phyloP scores from a whole-genome alignment of 805 yeast genomes.

The Candida pseudoglaebosa region DNA sequence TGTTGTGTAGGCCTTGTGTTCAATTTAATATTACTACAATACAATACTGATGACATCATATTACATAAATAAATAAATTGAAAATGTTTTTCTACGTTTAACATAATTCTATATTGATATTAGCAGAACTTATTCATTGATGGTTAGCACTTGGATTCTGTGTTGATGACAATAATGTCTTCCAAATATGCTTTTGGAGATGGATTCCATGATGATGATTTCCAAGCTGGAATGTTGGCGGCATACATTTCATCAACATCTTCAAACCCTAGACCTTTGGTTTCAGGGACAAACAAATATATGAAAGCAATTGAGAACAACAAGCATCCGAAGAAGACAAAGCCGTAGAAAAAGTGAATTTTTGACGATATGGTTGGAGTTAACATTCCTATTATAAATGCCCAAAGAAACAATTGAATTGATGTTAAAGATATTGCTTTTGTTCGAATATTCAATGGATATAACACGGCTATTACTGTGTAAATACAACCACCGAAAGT shows the following conservation, averaged over 20 bases:
- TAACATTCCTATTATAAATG: slow-evolving; percentile 57
- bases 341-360: slow-evolving; percentile 66
- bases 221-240: slow-evolving; percentile 33
- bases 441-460: slow-evolving; percentile 60
- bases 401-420: slow-evolving; percentile 62
- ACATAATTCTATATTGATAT: slow-evolving; percentile 2
- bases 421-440: slow-evolving; percentile 63
- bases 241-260: slow-evolving; percentile 71
- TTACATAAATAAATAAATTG: too few relatives aligned
- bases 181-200: slow-evolving; percentile 21
- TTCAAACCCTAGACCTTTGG: slow-evolving; percentile 77
- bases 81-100: too few relatives aligned
- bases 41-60: too few relatives aligned
- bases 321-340: slow-evolving; percentile 60
- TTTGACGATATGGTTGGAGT: slow-evolving; percentile 60
- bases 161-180: neutral
- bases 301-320: slow-evolving; percentile 62
- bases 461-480: slow-evolving; percentile 62
- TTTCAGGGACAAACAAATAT: slow-evolving; percentile 69
- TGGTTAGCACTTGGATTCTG: neutral
- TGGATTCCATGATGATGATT: slow-evolving; percentile 50
- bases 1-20: too few relatives aligned
- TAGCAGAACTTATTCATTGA: neutral
- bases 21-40: too few relatives aligned
- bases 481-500: slow-evolving; percentile 73